Conservation (phyloP, 371 early-diverging fungal species). For the Rhizomucor miehei region DNA sequence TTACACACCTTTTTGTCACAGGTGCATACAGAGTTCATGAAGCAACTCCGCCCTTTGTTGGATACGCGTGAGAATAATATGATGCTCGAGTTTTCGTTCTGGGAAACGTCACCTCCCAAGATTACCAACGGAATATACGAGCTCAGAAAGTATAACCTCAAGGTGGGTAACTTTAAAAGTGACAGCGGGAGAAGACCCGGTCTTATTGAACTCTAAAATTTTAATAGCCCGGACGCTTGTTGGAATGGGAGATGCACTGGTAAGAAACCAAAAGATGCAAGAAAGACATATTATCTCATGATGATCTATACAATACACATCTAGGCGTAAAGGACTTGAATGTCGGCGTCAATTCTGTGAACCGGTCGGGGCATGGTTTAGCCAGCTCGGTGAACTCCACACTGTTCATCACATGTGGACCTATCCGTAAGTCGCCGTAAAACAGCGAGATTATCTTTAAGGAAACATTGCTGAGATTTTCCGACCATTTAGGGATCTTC, state of each 20-base stretch:
- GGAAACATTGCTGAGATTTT: not conserved
- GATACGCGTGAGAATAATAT: conserved; percentile 77
- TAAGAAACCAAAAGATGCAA: conserved; percentile 16
- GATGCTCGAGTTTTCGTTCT: conserved; percentile 91
- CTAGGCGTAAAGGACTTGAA: conserved; percentile 76
- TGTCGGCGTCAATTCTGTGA: conserved; percentile 83
- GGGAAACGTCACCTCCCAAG: conserved; percentile 77
- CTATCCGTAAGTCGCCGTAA: conserved; percentile 70
- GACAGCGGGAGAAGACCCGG: not conserved
- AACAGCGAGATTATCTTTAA: conserved; percentile 78
- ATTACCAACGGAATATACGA: conserved; percentile 85
- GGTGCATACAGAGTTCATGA: conserved; percentile 50
- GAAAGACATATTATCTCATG: too few relatives aligned
- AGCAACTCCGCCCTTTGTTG: conserved; percentile 67
- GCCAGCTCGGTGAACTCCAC: conserved; percentile 85
- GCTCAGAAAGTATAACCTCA: conserved; percentile 82
- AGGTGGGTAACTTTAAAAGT: conserved; percentile 31
- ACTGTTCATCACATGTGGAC: conserved; percentile 94
- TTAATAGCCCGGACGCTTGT: conserved; percentile 75
- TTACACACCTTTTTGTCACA: conserved; percentile 4
- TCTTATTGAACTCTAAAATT: too few relatives aligned
- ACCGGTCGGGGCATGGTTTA: conserved; percentile 95
- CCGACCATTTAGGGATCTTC: conserved; percentile 58
- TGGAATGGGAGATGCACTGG: conserved; percentile 94
- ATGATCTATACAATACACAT: not conserved